A percentile compares a stretch with the other conserved stretches of the same genome.
Conservation (phyloP, 257 asterid species). For the Fraxinus excelsior region DNA sequence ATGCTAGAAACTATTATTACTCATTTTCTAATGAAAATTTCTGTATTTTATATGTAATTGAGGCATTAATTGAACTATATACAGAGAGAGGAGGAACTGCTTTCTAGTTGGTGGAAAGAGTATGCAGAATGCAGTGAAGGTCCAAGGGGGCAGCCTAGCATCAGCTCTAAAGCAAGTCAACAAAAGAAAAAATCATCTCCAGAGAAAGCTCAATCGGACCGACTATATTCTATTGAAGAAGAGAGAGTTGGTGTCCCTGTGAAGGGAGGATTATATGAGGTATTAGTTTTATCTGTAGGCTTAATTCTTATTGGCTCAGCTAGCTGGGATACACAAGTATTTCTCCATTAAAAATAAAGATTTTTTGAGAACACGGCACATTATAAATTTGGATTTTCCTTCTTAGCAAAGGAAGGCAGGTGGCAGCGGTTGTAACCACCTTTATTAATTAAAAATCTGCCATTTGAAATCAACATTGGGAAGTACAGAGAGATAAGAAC, state of each 20-base stretch:
- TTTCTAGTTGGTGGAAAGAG: conserved; percentile 94
- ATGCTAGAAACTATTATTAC: background rate
- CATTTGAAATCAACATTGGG: background rate
- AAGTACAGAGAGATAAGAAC: background rate
- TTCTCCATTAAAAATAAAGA: background rate
- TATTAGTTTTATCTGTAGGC: conserved; percentile 25
- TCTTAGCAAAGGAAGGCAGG: background rate
- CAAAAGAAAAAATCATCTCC: conserved; percentile 35
- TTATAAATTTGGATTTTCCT: background rate
- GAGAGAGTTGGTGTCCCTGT: conserved; percentile 99
- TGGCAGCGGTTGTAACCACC: background rate
- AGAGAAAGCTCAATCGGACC: conserved; percentile 38
- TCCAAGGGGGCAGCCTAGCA: conserved; percentile 57
- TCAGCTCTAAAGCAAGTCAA: conserved; percentile 32
- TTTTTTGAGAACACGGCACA: background rate
- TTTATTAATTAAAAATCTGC: background rate
- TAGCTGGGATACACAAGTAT: background rate
- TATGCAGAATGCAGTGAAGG: conserved; percentile 98
- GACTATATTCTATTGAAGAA: conserved; percentile 56
- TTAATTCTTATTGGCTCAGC: background rate
- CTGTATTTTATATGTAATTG: background rate
- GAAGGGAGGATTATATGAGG: conserved; percentile 97
- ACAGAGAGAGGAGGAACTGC: conserved; percentile 92
- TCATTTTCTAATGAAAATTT: background rate
- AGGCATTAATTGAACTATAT: conserved; percentile 8